Evolutionary conservation across 768 basidiomycete genomes (phyloP).

Genomic region (Crassisporium funariophilum): DNA sequence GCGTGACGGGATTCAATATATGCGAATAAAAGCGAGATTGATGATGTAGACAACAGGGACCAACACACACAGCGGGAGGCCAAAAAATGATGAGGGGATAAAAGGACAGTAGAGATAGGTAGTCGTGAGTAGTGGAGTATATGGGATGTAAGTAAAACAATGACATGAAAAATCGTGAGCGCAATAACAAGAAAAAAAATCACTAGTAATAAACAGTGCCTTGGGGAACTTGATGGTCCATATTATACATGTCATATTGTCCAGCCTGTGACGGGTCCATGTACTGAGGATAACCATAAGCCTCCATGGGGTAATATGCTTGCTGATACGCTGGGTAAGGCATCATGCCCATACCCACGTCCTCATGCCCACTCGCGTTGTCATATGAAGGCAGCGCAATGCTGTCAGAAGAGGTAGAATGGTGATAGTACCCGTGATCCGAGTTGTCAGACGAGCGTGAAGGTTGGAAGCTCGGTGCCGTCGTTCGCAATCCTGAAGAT

Average conservation of each 20-base stretch:
- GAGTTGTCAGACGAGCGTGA: conserved; percentile 29
- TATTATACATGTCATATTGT: conserved; percentile 68
- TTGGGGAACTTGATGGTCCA: conserved; percentile 52
- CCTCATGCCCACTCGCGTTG: conserved; percentile 23
- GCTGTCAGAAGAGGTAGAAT: conserved; percentile 24
- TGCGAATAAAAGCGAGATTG: conserved; percentile 23
- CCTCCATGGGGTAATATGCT: conserved; percentile 72
- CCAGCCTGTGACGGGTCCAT: conserved; percentile 67
- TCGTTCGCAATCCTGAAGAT: conserved; percentile 48
- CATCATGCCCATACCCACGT: conserved; percentile 43
- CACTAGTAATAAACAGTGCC: conserved; percentile 64
- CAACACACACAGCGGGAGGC: conserved; percentile 23
- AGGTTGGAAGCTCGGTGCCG: conserved; percentile 53
- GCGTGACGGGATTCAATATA: conserved; percentile 19
- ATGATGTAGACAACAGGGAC: conserved; percentile 23
- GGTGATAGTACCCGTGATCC: conserved; percentile 28
- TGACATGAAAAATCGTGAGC: conserved; percentile 23
- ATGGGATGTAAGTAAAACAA: conserved; percentile 26
- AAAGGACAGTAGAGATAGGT: conserved; percentile 17
- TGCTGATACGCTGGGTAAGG: conserved; percentile 61
- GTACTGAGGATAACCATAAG: conserved; percentile 67
- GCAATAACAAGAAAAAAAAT: conserved; percentile 14
- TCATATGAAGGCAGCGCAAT: conserved; percentile 29
- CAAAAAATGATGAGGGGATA: conserved; percentile 15
- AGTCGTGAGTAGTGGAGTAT: conserved; percentile 20